These are phyloP conservation scores for Epithele typhae DNA, from an alignment of 768 basidiomycete genomes.

Conservation along the genomic window DNA sequence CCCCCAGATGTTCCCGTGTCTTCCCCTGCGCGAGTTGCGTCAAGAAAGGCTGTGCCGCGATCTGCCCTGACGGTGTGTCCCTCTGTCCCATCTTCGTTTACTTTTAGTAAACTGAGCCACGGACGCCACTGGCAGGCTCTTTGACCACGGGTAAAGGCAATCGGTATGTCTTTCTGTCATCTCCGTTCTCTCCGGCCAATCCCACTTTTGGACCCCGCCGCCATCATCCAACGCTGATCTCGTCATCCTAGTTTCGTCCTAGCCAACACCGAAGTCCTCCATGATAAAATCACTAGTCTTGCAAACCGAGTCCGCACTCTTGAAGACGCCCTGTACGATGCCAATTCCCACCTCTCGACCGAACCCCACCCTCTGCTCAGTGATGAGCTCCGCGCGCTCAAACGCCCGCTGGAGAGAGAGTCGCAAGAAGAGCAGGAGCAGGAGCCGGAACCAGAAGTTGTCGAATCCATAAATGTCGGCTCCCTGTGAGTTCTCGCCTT, in stretches of 20 bases:
- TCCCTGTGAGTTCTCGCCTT: conserved; percentile 43
- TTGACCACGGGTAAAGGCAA: conserved; percentile 74
- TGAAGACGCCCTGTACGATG: conserved; percentile 60
- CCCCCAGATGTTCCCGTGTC: conserved; percentile 51
- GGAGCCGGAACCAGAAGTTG: conserved; percentile 37
- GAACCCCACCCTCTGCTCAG: conserved; percentile 55
- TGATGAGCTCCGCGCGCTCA: conserved; percentile 59
- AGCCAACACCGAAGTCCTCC: conserved; percentile 64
- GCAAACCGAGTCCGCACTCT: conserved; percentile 59
- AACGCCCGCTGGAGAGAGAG: conserved; percentile 64
- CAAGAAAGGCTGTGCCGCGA: conserved; percentile 42
- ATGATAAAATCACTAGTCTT: conserved; percentile 61
- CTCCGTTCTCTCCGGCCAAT: conserved; percentile 4
- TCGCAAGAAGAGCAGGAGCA: conserved; percentile 37
- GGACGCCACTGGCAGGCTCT: conserved; percentile 39
- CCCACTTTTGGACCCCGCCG: conserved; percentile 13
- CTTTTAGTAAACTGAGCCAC: background rate
- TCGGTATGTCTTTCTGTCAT: conserved; percentile 34
- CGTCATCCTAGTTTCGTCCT: conserved; percentile 51
- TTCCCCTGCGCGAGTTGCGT: conserved; percentile 52
- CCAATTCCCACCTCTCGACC: conserved; percentile 43
- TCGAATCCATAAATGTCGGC: conserved; percentile 59
- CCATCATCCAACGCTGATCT: background rate
- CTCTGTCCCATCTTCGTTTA: background rate
- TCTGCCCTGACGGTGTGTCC: conserved; percentile 54